Evolutionary conservation across 2,329 filamentous ascomycete species (phyloP).

Genomic region (Aureobasidium mangrovei): DNA sequence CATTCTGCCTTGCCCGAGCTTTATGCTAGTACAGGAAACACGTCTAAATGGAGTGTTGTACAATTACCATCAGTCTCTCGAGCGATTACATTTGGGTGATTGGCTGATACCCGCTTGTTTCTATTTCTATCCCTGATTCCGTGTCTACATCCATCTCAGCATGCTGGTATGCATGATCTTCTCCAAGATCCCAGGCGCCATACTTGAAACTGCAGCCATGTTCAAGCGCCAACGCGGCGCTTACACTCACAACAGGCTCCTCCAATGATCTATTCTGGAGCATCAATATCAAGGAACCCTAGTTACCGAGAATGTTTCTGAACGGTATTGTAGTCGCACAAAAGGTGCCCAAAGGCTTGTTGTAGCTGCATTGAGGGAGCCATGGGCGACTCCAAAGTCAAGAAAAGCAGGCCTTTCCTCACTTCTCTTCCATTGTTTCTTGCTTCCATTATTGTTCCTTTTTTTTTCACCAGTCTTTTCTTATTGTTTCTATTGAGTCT

Average conservation of each 20-base stretch:
- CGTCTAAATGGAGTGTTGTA: too few relatives aligned
- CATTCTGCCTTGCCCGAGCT: too few relatives aligned
- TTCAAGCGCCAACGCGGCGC: constrained; percentile 13
- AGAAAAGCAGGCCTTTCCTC: constrained; percentile 8
- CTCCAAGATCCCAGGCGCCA: neutral
- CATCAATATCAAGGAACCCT: neutral
- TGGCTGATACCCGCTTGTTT: too few relatives aligned
- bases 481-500: constrained; percentile 11
- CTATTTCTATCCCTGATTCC: too few relatives aligned
- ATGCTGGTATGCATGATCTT: neutral
- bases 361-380: constrained; percentile 1
- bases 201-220: constrained; percentile 1
- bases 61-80: too few relatives aligned
- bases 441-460: constrained; percentile 9
- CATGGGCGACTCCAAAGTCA: neutral
- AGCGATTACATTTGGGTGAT: too few relatives aligned
- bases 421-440: constrained; percentile 17
- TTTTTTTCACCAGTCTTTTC: too few relatives aligned
- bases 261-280: constrained; percentile 4
- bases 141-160: too few relatives aligned
- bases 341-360: constrained; percentile 1
- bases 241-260: constrained; percentile 10
- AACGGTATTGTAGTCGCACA: neutral
- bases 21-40: too few relatives aligned
- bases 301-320: neutral